Conservation (phyloP, 2,329 filamentous ascomycete genomes). For the Fusarium liriodendri region DNA sequence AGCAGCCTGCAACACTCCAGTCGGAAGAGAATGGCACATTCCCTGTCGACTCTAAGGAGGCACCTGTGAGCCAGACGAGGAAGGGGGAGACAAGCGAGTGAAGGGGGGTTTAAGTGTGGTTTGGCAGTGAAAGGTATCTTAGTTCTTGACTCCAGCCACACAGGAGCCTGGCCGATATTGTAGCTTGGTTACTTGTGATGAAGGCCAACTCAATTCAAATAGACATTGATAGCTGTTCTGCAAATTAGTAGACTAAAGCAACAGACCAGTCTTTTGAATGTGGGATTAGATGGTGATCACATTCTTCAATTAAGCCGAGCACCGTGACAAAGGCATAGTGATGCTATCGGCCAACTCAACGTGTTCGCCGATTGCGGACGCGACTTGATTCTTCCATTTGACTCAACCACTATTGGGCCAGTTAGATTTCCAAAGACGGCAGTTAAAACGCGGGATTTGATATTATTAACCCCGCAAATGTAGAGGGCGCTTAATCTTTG, state of each 20-base stretch:
- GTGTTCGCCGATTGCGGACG: neutral
- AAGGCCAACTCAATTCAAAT: neutral
- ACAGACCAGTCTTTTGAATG: no score
- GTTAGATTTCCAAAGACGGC: neutral
- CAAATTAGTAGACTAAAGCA: no score
- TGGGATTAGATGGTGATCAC: neutral
- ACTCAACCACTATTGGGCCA: neutral
- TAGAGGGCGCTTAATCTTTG: neutral
- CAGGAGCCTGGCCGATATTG: no score
- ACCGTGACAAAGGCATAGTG: rapidly evolving
- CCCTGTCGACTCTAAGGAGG: neutral
- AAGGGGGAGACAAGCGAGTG: neutral
- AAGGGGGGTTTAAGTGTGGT: neutral
- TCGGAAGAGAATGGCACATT: slow-evolving; percentile 1
- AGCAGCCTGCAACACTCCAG: neutral
- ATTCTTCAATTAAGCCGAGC: neutral
- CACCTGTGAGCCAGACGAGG: neutral
- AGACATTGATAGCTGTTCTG: no score
- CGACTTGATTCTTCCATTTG: neutral
- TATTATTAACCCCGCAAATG: neutral
- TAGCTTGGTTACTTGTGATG: neutral
- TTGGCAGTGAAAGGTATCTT: no score
- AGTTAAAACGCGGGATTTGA: neutral
- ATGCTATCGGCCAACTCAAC: no score
- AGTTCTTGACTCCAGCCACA: no score